These are phyloP conservation scores for Petunia hybrid DNA, from an alignment of 305 asterid species.

Conservation along the genomic window DNA sequence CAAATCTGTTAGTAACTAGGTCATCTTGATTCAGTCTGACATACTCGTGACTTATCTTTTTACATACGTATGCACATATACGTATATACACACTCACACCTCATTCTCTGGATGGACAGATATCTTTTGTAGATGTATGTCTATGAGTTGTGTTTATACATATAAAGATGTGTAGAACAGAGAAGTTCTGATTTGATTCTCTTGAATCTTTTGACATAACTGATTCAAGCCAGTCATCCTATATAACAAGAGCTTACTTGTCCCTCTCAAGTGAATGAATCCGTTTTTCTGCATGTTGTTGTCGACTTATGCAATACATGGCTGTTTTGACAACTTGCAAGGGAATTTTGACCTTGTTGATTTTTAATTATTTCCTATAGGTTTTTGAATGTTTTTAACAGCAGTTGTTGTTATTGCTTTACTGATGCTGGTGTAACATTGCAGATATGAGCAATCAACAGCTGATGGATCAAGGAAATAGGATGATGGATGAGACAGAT, in stretches of 20 bases:
- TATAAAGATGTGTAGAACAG: background rate
- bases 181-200: background rate
- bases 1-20: background rate
- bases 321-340: slow-evolving; percentile 18
- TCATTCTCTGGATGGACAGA: too few species aligned
- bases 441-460: slow-evolving; percentile 96
- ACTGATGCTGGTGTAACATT: slow-evolving; percentile 40
- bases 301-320: slow-evolving; percentile 13
- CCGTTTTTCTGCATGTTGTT: slow-evolving; percentile 4
- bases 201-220: slow-evolving; percentile 3
- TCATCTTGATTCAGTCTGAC: background rate
- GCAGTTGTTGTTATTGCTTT: slow-evolving; percentile 20
- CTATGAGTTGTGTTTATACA: background rate
- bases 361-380: background rate
- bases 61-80: background rate
- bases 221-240: background rate
- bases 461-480: slow-evolving; percentile 80
- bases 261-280: background rate
- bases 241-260: background rate
- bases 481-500: slow-evolving; percentile 96
- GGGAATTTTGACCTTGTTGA: slow-evolving; percentile 16
- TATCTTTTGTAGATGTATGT: background rate
- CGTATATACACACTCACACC: background rate
- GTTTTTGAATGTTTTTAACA: background rate
- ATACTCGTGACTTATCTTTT: background rate